Evolutionary conservation across 208 protist genomes (phyloP).

Genomic region (Trypanosoma cruzi): DNA sequence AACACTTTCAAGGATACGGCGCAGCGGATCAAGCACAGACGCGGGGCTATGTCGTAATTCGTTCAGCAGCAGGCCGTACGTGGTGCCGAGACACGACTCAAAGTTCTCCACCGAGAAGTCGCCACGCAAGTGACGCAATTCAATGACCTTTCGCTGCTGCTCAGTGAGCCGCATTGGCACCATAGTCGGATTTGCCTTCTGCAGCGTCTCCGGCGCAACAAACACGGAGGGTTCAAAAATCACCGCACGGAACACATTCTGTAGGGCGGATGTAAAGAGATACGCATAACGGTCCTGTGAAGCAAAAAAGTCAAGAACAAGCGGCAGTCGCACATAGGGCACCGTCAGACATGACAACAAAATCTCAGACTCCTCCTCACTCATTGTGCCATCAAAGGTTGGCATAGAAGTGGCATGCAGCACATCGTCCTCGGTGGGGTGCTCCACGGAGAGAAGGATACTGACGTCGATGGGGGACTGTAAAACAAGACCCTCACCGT

Average conservation of each 20-base stretch:
- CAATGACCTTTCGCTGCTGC: slow-evolving; percentile 46
- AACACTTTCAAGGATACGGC: slow-evolving; percentile 45
- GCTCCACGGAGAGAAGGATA: slow-evolving; percentile 44
- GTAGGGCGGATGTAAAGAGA: slow-evolving; percentile 56
- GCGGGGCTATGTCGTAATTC: slow-evolving; percentile 70
- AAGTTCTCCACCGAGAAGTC: slow-evolving; percentile 40
- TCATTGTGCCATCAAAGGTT: slow-evolving; percentile 73
- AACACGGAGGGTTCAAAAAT: slow-evolving; percentile 92
- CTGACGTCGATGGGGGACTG: slow-evolving; percentile 76
- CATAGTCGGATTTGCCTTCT: slow-evolving; percentile 34
- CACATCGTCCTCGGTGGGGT: slow-evolving; percentile 87
- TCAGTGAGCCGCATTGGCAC: slow-evolving; percentile 70
- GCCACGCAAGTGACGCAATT: slow-evolving; percentile 34
- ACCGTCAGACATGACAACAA: slow-evolving; percentile 87
- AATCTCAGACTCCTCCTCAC: slow-evolving; percentile 75
- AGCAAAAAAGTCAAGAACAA: slow-evolving; percentile 88
- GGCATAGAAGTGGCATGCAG: slow-evolving; percentile 74
- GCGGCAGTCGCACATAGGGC: slow-evolving; percentile 84
- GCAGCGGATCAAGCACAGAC: slow-evolving; percentile 45
- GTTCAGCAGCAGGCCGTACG: slow-evolving; percentile 86
- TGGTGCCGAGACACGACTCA: slow-evolving; percentile 68
- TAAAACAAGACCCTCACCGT: slow-evolving; percentile 73
- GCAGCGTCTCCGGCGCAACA: slow-evolving; percentile 34
- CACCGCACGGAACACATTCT: slow-evolving; percentile 81
- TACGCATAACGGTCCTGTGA: slow-evolving; percentile 85